These are phyloP conservation scores for Rhytidiadelphus loreus DNA, from an alignment of 225 moss, liverwort and hornwort genomes.

Conservation along the genomic window DNA sequence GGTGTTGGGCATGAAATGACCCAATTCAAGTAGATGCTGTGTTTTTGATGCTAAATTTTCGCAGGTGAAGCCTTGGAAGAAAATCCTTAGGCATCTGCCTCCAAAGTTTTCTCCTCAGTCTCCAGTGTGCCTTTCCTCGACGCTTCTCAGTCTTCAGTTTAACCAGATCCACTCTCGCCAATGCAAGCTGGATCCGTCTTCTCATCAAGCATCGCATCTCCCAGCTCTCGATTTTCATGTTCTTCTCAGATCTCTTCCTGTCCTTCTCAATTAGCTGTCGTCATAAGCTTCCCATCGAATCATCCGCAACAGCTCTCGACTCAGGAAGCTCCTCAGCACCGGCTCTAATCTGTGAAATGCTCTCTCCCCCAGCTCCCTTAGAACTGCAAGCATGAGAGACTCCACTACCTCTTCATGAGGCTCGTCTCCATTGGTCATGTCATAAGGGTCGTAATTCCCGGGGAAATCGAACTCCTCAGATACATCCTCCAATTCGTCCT, in stretches of 20 bases:
- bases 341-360: too few relatives aligned
- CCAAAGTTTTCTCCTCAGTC: background rate
- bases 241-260: background rate
- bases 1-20: background rate
- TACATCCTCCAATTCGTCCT: background rate
- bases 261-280: too few relatives aligned
- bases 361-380: background rate
- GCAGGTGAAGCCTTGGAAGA: background rate
- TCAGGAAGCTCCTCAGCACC: background rate
- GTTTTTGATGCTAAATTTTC: background rate
- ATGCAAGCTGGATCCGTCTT: background rate
- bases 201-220: background rate
- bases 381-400: background rate
- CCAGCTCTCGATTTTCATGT: background rate
- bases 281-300: background rate
- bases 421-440: too few relatives aligned
- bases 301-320: too few relatives aligned
- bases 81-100: too few relatives aligned
- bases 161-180: background rate
- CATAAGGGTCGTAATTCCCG: too few relatives aligned
- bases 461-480: too few relatives aligned
- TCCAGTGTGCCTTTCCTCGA: background rate
- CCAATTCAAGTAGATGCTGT: background rate
- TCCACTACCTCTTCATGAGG: too few relatives aligned
- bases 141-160: background rate